phyloP scores from a whole-genome alignment of 1,284 basidiomycete genomes.

The Cutaneotrichosporon spelunceum region DNA sequence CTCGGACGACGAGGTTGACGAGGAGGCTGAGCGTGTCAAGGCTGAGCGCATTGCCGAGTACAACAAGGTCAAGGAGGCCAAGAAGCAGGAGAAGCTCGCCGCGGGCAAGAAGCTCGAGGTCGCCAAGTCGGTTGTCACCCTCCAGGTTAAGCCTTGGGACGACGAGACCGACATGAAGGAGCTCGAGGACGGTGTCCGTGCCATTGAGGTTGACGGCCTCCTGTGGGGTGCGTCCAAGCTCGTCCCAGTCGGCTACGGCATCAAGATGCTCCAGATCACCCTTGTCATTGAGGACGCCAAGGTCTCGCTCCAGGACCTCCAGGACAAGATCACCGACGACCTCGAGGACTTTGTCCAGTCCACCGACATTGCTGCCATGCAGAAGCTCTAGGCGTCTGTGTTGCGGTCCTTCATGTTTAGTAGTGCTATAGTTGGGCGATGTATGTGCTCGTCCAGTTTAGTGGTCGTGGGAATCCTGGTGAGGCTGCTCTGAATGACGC shows the following conservation, averaged over 20 bases:
- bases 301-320: slow-evolving; percentile 89
- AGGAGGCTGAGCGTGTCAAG: slow-evolving; percentile 91
- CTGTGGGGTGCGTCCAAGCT: slow-evolving; percentile 85
- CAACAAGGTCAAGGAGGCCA: slow-evolving; percentile 87
- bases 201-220: slow-evolving; percentile 85
- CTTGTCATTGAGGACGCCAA: slow-evolving; percentile 88
- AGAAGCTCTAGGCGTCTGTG: slow-evolving; percentile 31
- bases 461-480: background rate
- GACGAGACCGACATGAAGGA: slow-evolving; percentile 95
- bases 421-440: slow-evolving; percentile 8
- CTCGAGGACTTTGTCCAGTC: slow-evolving; percentile 83
- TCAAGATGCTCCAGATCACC: slow-evolving; percentile 88
- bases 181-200: slow-evolving; percentile 78
- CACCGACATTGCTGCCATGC: slow-evolving; percentile 66
- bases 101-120: slow-evolving; percentile 61
- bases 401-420: background rate
- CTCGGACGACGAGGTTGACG: slow-evolving; percentile 72
- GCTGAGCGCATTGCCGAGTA: slow-evolving; percentile 92
- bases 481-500: background rate
- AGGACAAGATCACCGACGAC: slow-evolving; percentile 73
- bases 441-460: slow-evolving; percentile 3
- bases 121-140: slow-evolving; percentile 78
- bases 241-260: slow-evolving; percentile 80
- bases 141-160: slow-evolving; percentile 99
- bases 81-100: slow-evolving; percentile 60